Percentiles rank a stretch among this genome's conserved stretches.
These are phyloP conservation scores for Phascolomyces articulosus DNA, from an alignment of 371 early-diverging fungal genomes.

Conservation along the genomic window DNA sequence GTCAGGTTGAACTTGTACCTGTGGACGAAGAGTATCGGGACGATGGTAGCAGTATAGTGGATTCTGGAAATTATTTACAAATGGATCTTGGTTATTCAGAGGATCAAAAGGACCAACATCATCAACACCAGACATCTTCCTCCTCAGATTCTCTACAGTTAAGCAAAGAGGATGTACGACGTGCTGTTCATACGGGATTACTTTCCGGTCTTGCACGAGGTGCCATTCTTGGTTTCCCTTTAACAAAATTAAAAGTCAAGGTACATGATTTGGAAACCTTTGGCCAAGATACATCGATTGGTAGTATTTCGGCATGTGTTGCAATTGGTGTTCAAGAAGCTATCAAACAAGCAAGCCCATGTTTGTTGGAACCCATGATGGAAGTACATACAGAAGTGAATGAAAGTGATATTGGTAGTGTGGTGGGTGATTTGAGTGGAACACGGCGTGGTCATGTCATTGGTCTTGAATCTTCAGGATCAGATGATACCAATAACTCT, in stretches of 20 bases:
- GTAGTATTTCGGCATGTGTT: slow-evolving; percentile 71
- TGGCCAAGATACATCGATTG: slow-evolving; percentile 66
- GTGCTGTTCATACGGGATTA: slow-evolving; percentile 73
- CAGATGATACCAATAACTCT: slow-evolving; percentile 31
- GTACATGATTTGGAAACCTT: slow-evolving; percentile 59
- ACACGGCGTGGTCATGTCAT: slow-evolving; percentile 77
- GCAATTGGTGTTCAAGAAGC: slow-evolving; percentile 66
- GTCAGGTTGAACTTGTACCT: slow-evolving; percentile 58
- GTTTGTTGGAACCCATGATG: slow-evolving; percentile 90
- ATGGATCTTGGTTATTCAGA: slow-evolving; percentile 11
- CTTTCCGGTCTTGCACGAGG: slow-evolving; percentile 79
- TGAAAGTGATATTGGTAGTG: slow-evolving; percentile 75
- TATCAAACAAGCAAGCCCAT: slow-evolving; percentile 55
- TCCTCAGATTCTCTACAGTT: slow-evolving; percentile 10
- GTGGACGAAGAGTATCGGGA: slow-evolving; percentile 34
- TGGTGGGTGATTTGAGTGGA: slow-evolving; percentile 83
- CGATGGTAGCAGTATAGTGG: slow-evolving; percentile 29
- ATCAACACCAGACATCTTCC: background rate
- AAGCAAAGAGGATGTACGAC: slow-evolving; percentile 44
- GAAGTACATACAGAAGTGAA: slow-evolving; percentile 73
- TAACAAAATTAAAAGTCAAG: slow-evolving; percentile 67
- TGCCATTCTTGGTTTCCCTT: slow-evolving; percentile 79
- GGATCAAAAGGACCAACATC: background rate
- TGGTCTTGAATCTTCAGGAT: slow-evolving; percentile 36
- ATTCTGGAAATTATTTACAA: slow-evolving; percentile 28